Conservation (phyloP, 805 yeast genomes). For the Zygosaccharomyces rouxii region DNA sequence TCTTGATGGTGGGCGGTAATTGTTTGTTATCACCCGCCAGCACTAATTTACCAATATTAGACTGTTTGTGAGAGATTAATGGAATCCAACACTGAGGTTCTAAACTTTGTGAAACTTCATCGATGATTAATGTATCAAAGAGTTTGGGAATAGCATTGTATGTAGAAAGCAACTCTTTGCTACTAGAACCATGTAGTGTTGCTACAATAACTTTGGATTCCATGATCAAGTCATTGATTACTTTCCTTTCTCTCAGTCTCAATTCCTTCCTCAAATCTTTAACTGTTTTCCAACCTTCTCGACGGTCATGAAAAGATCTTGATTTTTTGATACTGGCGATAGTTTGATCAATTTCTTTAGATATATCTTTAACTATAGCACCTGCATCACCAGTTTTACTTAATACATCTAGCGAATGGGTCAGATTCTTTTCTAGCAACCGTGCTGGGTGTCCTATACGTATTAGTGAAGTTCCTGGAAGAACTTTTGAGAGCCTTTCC, state of each 20-base stretch:
- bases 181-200: slow-evolving; percentile 86
- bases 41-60: slow-evolving; percentile 50
- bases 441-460: slow-evolving; percentile 95
- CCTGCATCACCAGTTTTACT: slow-evolving; percentile 57
- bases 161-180: slow-evolving; percentile 58
- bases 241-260: slow-evolving; percentile 57
- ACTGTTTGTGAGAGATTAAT: slow-evolving; percentile 55
- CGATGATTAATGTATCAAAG: slow-evolving; percentile 82
- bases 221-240: slow-evolving; percentile 52
- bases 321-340: slow-evolving; percentile 55
- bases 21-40: slow-evolving; percentile 94
- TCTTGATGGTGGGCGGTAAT: slow-evolving; percentile 83
- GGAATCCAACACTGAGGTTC: slow-evolving; percentile 99
- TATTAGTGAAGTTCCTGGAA: slow-evolving; percentile 49
- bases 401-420: slow-evolving; percentile 73
- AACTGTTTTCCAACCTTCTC: slow-evolving; percentile 62
- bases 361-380: slow-evolving; percentile 60
- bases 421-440: slow-evolving; percentile 52
- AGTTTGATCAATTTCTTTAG: slow-evolving; percentile 62
- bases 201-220: slow-evolving; percentile 68
- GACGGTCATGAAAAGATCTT: slow-evolving; percentile 59
- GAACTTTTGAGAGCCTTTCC: slow-evolving; percentile 56
- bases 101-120: slow-evolving; percentile 90
- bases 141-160: slow-evolving; percentile 39
- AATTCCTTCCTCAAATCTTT: slow-evolving; percentile 69